These are phyloP conservation scores for Saccharomycopsis sp. DNA, from an alignment of 805 yeast species.

Conservation along the genomic window DNA sequence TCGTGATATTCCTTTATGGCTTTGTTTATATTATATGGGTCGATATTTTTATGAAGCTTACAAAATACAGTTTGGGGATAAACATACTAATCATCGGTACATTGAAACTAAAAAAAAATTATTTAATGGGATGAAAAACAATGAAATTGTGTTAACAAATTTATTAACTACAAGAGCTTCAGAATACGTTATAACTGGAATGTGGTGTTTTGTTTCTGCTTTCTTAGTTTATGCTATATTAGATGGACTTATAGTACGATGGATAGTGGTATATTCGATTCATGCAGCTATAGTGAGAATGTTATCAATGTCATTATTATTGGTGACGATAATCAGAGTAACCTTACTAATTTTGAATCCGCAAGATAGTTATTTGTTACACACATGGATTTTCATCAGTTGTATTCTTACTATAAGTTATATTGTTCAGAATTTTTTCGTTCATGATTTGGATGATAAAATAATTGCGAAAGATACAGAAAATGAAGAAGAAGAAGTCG, in stretches of 20 bases:
- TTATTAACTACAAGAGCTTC: conserved; percentile 60
- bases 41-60: conserved; percentile 31
- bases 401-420: conserved; percentile 75
- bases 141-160: conserved; percentile 24
- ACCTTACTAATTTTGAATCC: conserved; percentile 63
- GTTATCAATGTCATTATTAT: conserved; percentile 70
- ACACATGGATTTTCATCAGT: conserved; percentile 88
- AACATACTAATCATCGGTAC: conserved; percentile 22
- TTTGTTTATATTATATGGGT: conserved; percentile 31
- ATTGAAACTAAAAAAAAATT: conserved; percentile 4
- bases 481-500: conserved; percentile 16
- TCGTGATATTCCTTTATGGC: conserved; percentile 64
- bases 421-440: conserved; percentile 81
- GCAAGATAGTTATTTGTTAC: conserved; percentile 65
- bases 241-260: conserved; percentile 85
- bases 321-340: conserved; percentile 63
- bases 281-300: conserved; percentile 85
- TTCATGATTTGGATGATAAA: conserved; percentile 53
- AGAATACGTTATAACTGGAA: conserved; percentile 72
- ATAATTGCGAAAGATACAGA: conserved; percentile 26
- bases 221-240: conserved; percentile 76
- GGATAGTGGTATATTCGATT: conserved; percentile 87
- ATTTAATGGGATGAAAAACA: conserved; percentile 6
- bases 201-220: conserved; percentile 92
- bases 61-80: conserved; percentile 18